Evolutionary conservation across 169 alveolate species (phyloP).

Genomic region (Plasmodium gonderi): DNA sequence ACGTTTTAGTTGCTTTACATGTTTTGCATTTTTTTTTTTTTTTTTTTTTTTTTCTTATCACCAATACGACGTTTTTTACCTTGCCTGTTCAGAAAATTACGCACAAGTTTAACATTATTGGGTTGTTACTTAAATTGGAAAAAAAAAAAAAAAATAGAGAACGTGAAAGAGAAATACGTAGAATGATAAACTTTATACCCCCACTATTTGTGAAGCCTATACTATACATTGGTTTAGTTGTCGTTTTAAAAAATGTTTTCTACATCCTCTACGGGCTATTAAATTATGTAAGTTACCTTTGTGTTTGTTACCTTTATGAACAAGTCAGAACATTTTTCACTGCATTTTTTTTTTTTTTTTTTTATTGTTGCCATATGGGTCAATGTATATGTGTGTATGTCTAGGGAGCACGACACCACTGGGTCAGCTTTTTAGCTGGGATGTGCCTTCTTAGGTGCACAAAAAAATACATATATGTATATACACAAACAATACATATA

Average conservation of each 20-base stretch:
- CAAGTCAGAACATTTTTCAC: not conserved
- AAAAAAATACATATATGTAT: not conserved
- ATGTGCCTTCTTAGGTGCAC: not conserved
- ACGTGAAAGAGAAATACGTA: not conserved
- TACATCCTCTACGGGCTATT: conserved; percentile 26
- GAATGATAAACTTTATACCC: conserved; percentile 17
- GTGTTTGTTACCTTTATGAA: not conserved
- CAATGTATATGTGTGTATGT: not conserved
- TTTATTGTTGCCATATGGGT: not conserved
- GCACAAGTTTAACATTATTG: not conserved
- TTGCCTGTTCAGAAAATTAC: not conserved
- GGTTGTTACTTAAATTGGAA: not conserved
- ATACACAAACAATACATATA: not conserved
- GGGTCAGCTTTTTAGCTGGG: no score
- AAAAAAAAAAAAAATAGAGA: not conserved
- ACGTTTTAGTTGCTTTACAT: not conserved
- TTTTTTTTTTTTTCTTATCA: not conserved
- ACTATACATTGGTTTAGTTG: conserved; percentile 41
- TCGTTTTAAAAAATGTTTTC: conserved; percentile 25
- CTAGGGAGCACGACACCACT: no score
- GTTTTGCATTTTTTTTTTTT: not conserved
- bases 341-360: not conserved
- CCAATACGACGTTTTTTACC: not conserved
- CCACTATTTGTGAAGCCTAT: conserved; percentile 11
- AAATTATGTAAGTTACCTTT: conserved; percentile 43